A percentile compares a stretch with the other conserved stretches of the same genome.
phyloP scores from a whole-genome alignment of 2,329 filamentous ascomycete genomes.

The Pyricularia grisea region DNA sequence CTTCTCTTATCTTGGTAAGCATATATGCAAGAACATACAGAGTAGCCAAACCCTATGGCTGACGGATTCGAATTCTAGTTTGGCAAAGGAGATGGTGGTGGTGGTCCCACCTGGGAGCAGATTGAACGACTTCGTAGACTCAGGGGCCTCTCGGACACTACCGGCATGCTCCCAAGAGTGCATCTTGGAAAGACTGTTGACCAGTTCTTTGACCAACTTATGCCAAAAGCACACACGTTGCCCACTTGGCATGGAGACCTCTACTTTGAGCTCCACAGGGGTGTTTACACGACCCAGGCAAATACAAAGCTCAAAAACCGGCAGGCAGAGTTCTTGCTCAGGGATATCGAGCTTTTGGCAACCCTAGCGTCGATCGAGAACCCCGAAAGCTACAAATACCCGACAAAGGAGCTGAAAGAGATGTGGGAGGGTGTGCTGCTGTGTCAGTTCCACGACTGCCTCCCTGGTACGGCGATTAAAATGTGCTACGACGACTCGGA shows the following conservation, averaged over 20 bases:
- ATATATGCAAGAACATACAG: constrained; percentile 25
- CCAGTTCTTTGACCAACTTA: constrained; percentile 54
- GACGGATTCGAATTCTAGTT: constrained; percentile 23
- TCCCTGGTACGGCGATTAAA: constrained; percentile 58
- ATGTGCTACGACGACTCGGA: constrained; percentile 64
- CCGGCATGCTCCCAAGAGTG: constrained; percentile 47
- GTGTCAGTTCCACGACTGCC: constrained; percentile 61
- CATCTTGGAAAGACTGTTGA: constrained; percentile 56
- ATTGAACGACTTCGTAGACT: constrained; percentile 58
- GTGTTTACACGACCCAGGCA: constrained; percentile 60
- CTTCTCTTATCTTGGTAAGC: constrained; percentile 37
- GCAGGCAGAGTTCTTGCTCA: constrained; percentile 50
- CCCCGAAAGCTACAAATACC: constrained; percentile 45
- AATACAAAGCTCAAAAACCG: constrained; percentile 62
- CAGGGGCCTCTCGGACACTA: constrained; percentile 53
- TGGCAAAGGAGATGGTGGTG: constrained; percentile 60
- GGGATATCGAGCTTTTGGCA: constrained; percentile 56
- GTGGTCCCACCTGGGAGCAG: constrained; percentile 56
- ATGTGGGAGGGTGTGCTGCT: constrained; percentile 60
- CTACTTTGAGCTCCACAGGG: constrained; percentile 60
- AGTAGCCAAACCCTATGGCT: not conserved
- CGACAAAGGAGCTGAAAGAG: constrained; percentile 55
- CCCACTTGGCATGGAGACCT: constrained; percentile 63
- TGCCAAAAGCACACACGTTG: constrained; percentile 49
- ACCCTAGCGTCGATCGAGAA: constrained; percentile 50